Evolutionary conservation across 345 rosid genomes (phyloP).

Genomic region (Turnera subulata): DNA sequence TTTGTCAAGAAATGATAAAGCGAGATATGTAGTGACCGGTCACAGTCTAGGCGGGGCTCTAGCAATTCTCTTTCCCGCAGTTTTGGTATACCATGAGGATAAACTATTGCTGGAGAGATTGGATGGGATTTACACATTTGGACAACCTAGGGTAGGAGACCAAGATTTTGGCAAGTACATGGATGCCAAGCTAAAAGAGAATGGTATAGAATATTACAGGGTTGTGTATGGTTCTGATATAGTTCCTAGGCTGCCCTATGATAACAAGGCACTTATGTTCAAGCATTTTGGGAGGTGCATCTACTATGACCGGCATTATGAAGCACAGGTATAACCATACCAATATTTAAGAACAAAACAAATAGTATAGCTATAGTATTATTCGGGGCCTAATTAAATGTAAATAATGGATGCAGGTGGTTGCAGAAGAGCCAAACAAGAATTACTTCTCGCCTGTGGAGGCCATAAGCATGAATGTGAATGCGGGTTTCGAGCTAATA

Average conservation of each 20-base stretch:
- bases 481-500: constrained; percentile 41
- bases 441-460: constrained; percentile 40
- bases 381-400: too few species aligned
- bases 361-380: too few species aligned
- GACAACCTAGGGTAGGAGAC: constrained; percentile 86
- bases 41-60: constrained; percentile 81
- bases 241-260: constrained; percentile 25
- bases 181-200: constrained; percentile 38
- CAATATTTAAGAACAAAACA: too few species aligned
- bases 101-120: constrained; percentile 43
- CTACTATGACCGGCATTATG: constrained; percentile 43
- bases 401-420: constrained; percentile 37
- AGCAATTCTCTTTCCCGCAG: constrained; percentile 57
- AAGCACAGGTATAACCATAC: constrained; percentile 44
- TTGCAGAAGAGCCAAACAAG: constrained; percentile 46
- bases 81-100: constrained; percentile 51
- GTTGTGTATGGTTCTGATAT: constrained; percentile 66
- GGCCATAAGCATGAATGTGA: constrained; percentile 23
- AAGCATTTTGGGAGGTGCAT: constrained; percentile 72
- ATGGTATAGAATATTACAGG: constrained; percentile 40
- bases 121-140: constrained; percentile 61
- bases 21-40: constrained; percentile 51
- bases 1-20: constrained; percentile 24
- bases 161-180: constrained; percentile 48
- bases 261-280: constrained; percentile 55